Conservation (phyloP, 2,329 filamentous ascomycete species). For the Cordyceps cateniannulata region DNA sequence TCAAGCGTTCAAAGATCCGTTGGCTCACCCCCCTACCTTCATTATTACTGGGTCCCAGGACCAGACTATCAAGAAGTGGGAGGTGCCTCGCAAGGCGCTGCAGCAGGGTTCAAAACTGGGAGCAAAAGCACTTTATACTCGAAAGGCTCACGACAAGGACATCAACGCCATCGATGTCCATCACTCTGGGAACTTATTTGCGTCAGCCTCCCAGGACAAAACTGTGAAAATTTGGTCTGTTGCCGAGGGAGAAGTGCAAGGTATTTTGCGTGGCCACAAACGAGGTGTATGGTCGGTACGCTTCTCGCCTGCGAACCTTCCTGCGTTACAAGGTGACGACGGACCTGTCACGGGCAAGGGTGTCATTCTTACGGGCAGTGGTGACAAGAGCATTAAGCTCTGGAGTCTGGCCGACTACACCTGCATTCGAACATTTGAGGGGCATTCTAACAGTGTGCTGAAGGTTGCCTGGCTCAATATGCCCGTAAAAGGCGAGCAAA, state of each 20-base stretch:
- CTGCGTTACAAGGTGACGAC: conserved; percentile 64
- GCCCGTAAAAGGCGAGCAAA: conserved; percentile 44
- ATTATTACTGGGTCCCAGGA: conserved; percentile 92
- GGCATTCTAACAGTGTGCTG: conserved; percentile 89
- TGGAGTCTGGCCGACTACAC: conserved; percentile 92
- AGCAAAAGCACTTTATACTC: conserved; percentile 69
- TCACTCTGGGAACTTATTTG: conserved; percentile 70
- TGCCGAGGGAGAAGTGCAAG: conserved; percentile 82
- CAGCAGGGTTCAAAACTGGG: conserved; percentile 42
- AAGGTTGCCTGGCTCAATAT: conserved; percentile 82
- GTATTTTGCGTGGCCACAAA: conserved; percentile 86
- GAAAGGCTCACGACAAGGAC: conserved; percentile 97
- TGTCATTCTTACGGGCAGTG: conserved; percentile 81
- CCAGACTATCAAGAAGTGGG: conserved; percentile 91
- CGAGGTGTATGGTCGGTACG: conserved; percentile 93
- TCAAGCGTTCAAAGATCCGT: conserved; percentile 63
- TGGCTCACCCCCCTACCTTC: conserved; percentile 75
- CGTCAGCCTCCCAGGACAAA: conserved; percentile 92
- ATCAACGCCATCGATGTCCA: conserved; percentile 92
- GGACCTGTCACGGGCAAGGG: conserved; percentile 71
- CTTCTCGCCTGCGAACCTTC: conserved; percentile 76
- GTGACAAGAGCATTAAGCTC: conserved; percentile 92
- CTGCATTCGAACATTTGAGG: conserved; percentile 90
- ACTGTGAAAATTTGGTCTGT: conserved; percentile 96
- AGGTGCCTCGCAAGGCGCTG: conserved; percentile 56